Conservation (phyloP, 2,329 filamentous ascomycete genomes). For the Canariomyces notabilis region DNA sequence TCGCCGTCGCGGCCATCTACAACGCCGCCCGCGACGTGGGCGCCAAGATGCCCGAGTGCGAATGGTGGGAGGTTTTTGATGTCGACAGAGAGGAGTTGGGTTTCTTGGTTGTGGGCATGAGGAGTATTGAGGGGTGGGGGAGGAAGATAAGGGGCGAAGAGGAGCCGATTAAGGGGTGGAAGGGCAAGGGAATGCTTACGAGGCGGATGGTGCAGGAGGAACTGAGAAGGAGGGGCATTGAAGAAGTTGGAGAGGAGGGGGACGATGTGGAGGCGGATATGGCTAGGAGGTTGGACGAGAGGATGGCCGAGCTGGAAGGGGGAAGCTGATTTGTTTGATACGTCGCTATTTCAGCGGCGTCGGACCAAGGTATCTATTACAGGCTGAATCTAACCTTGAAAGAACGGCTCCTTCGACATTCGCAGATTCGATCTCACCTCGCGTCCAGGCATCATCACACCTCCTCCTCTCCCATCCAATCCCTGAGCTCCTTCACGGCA, state of each 20-base stretch:
- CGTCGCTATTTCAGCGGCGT: too few relatives aligned
- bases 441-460: background rate
- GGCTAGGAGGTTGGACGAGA: conserved; percentile 38
- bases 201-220: conserved; percentile 55
- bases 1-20: conserved; percentile 88
- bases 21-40: conserved; percentile 73
- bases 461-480: conserved; percentile 5
- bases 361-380: too few relatives aligned
- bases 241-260: conserved; percentile 25
- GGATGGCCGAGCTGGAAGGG: conserved; percentile 28
- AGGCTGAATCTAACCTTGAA: too few relatives aligned
- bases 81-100: conserved; percentile 91
- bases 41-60: conserved; percentile 72
- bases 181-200: conserved; percentile 51
- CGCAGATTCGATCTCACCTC: background rate
- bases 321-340: background rate
- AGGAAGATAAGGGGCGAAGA: conserved; percentile 53
- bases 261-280: conserved; percentile 37
- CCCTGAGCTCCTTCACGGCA: conserved; percentile 26
- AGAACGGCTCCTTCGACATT: background rate
- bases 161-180: conserved; percentile 42
- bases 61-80: conserved; percentile 99
- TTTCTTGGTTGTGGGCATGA: conserved; percentile 81
- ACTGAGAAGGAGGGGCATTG: conserved; percentile 48
- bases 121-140: conserved; percentile 70